A percentile compares a stretch with the other conserved stretches of the same genome.
These are phyloP conservation scores for Mallotus repandus DNA, from an alignment of 441 rosid genomes.

Conservation along the genomic window DNA sequence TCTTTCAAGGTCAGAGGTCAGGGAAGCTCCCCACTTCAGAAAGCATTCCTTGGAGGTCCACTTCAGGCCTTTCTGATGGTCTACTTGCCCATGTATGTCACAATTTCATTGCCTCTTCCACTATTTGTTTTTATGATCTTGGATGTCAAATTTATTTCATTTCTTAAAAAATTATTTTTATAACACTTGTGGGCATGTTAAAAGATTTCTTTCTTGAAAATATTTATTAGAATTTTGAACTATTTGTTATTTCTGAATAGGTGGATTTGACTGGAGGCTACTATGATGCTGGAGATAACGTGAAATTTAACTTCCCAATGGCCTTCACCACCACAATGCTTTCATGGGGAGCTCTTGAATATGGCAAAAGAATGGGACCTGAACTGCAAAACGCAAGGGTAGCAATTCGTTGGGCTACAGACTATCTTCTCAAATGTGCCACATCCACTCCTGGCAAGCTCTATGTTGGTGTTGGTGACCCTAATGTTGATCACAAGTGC, in stretches of 20 bases:
- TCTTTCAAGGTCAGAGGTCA: too few relatives aligned
- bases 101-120: too few relatives aligned
- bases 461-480: conserved; percentile 52
- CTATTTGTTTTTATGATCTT: too few relatives aligned
- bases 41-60: too few relatives aligned
- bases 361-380: conserved; percentile 48
- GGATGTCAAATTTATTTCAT: too few relatives aligned
- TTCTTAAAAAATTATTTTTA: too few relatives aligned
- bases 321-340: conserved; percentile 89
- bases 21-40: too few relatives aligned
- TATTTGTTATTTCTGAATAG: conserved; percentile 25
- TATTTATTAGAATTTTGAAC: too few relatives aligned
- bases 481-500: conserved; percentile 80
- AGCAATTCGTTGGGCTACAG: conserved; percentile 86
- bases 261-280: conserved; percentile 82
- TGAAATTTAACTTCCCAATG: conserved; percentile 86
- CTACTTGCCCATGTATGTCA: too few relatives aligned
- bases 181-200: too few relatives aligned
- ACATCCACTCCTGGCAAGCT: conserved; percentile 56
- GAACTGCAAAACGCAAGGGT: conserved; percentile 58
- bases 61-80: too few relatives aligned
- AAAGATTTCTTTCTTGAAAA: too few relatives aligned
- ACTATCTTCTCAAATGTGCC: conserved; percentile 59
- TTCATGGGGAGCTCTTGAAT: conserved; percentile 77
- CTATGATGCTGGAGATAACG: conserved; percentile 92